Evolutionary conservation across 2,329 filamentous ascomycete genomes (phyloP).

Genomic region (Alternaria brassicicola): DNA sequence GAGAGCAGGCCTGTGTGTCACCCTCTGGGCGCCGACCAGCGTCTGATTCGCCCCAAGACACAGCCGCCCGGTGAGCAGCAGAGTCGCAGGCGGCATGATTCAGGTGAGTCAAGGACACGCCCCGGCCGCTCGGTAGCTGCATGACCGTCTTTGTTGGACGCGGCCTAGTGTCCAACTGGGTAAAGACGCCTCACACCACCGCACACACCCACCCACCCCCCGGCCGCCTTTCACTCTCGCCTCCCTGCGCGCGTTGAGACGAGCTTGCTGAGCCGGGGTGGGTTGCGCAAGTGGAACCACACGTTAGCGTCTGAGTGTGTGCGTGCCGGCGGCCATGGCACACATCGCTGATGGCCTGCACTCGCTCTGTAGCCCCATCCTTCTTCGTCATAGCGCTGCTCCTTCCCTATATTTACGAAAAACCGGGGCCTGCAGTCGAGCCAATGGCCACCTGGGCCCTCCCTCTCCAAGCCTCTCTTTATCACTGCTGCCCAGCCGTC

Average conservation of each 20-base stretch:
- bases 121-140: constrained; percentile 30
- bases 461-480: constrained; percentile 30
- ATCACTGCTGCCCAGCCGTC: constrained; percentile 46
- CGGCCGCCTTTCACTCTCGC: constrained; percentile 31
- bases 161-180: constrained; percentile 20
- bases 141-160: constrained; percentile 28
- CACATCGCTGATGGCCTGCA: constrained; percentile 38
- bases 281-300: constrained; percentile 31
- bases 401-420: constrained; percentile 49
- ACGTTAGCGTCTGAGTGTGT: constrained; percentile 29
- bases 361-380: constrained; percentile 41
- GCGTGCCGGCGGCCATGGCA: constrained; percentile 34
- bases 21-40: constrained; percentile 20
- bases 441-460: constrained; percentile 36
- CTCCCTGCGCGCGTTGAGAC: constrained; percentile 30
- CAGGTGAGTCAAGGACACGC: constrained; percentile 34
- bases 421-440: constrained; percentile 31
- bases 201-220: constrained; percentile 23
- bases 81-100: constrained; percentile 29
- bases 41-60: constrained; percentile 25
- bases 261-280: constrained; percentile 21
- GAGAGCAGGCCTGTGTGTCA: constrained; percentile 37
- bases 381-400: constrained; percentile 48
- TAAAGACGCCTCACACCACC: constrained; percentile 26
- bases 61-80: constrained; percentile 35